Percentiles rank a stretch among this genome's conserved stretches.
These are phyloP conservation scores for Citrullus amarus DNA, from an alignment of 306 rosid species.

Conservation along the genomic window DNA sequence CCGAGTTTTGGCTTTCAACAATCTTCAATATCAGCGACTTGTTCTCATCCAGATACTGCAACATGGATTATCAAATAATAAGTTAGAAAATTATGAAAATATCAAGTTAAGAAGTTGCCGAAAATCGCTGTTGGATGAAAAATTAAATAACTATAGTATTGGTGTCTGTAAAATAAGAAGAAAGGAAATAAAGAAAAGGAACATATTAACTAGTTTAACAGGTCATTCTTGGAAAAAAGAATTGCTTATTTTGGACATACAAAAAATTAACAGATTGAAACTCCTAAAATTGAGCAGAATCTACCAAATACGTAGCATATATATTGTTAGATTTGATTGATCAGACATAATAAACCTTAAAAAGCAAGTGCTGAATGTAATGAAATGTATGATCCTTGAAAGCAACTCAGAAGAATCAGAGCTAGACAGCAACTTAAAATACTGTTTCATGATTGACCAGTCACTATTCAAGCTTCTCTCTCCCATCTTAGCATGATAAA, in stretches of 20 bases:
- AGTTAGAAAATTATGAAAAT: background rate
- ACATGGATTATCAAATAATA: slow-evolving; percentile 7
- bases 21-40: slow-evolving; percentile 96
- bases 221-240: background rate
- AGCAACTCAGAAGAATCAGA: background rate
- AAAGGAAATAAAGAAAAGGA: background rate
- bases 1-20: slow-evolving; percentile 93
- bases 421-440: background rate
- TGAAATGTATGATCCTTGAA: background rate
- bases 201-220: background rate
- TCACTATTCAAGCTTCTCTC: background rate
- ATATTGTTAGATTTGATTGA: background rate
- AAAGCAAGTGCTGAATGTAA: background rate
- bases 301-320: background rate
- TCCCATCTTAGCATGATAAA: background rate
- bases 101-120: background rate
- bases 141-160: background rate
- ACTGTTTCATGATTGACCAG: background rate
- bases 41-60: slow-evolving; percentile 97
- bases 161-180: background rate
- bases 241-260: background rate
- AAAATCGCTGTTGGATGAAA: background rate
- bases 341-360: background rate
- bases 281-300: background rate
- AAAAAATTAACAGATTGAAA: background rate